Conservation (phyloP, 495 filamentous ascomycete species). For the Bacidia rubella region DNA sequence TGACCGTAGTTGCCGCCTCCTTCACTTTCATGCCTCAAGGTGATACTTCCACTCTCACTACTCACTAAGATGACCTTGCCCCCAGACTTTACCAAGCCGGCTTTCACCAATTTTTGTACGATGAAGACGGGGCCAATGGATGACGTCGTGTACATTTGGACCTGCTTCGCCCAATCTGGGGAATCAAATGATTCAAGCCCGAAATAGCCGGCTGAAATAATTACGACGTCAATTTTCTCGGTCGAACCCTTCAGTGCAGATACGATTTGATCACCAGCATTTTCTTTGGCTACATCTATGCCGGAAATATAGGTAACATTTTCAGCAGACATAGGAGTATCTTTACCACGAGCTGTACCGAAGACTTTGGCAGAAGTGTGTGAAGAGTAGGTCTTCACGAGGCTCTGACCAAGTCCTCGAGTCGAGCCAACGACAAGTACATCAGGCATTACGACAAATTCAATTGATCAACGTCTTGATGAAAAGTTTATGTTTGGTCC, state of each 20-base stretch:
- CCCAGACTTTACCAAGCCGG: constrained; percentile 32
- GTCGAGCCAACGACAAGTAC: constrained; percentile 56
- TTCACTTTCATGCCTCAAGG: constrained; percentile 50
- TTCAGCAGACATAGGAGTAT: constrained; percentile 22
- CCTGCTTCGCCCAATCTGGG: constrained; percentile 51
- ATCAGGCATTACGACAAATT: too few species aligned
- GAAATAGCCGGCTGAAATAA: constrained; percentile 59
- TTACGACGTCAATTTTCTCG: constrained; percentile 38
- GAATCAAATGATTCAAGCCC: constrained; percentile 46
- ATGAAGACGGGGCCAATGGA: constrained; percentile 55
- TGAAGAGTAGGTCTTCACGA: constrained; percentile 44
- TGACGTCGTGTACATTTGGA: constrained; percentile 58
- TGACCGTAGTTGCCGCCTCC: constrained; percentile 62
- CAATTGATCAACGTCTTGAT: neutral
- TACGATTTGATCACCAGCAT: constrained; percentile 39
- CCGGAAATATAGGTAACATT: constrained; percentile 37
- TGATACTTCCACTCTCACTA: constrained; percentile 55
- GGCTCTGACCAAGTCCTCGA: constrained; percentile 49
- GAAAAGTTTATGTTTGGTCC: too few species aligned
- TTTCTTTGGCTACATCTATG: constrained; percentile 41
- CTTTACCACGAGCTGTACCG: constrained; percentile 42
- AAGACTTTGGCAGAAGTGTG: constrained; percentile 34
- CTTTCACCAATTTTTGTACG: constrained; percentile 45
- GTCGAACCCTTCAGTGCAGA: constrained; percentile 28
- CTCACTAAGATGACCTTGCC: constrained; percentile 53